Base-by-base conservation (phyloP, 2,329 filamentous ascomycete genomes). In the Aspergillus tamarii region DNA sequence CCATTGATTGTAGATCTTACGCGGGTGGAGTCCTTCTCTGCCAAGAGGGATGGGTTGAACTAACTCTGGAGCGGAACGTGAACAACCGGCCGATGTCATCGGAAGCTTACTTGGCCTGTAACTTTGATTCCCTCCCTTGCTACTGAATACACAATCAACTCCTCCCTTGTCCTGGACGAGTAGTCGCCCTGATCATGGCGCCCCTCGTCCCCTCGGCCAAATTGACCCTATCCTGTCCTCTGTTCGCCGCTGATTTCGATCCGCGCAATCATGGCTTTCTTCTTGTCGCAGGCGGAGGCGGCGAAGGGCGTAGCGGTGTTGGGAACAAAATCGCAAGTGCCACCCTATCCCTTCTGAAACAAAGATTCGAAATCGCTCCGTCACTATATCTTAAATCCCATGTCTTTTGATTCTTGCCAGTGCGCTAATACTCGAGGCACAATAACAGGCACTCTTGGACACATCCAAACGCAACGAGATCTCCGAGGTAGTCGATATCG, bases 181-280 rank as follows among this genome's bases (percentile, higher is more conserved):
- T 26, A 57, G 11, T 45, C 41, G 59, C 60, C 56, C 58, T 39
- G 57, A 70, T 46, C 30, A 81, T 81, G 79, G 78, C 79, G 64
- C 77, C 78, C n/a, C 68, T 69, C 26, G 71, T 80, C 54, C 64
- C 75, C 45, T 78, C 78, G 4, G 85, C 90, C 65, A 90, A 88
- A 77, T 82, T 88, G 70, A 87, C 88, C 61, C 86, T 96, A 68
- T 87, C 88, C 63, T 97, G 94, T 78, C 94, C 94, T 56, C 86
- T 96, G 64, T 97, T 93, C 78, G 88, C 91, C 61, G 91, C 93
- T 76, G 93, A 93, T 74, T 97, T 96, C 78, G 93, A 96, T 74
- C 92, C 91, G 58, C 86, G 90, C 72, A 89, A 96, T 81, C 85
- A 89, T 64, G 87, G 87, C 67, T 89, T 89, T 67, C 84, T 97